Evolutionary conservation across 176 grass and related monocot species (phyloP), one percentile per base, ranked within the genome.

Genomic region (Phyllostachys edulis): DNA sequence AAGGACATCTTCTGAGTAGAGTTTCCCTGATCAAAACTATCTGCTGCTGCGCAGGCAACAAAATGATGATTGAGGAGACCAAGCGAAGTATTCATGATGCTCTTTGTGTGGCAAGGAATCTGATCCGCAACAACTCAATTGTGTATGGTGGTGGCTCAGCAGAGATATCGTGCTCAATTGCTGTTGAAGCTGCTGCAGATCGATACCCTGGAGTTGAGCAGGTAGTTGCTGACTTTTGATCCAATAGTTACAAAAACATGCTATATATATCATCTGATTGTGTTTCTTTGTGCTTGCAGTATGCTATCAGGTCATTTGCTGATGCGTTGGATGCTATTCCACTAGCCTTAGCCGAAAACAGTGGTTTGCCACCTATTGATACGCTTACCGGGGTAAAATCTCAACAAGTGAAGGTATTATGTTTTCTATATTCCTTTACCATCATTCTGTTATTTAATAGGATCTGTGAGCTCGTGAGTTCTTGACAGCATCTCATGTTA

Each of bases 11-110:
- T 69, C 32, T 77, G 23, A 40, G 63, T 76, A 57, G 26, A 86
- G 2, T 46, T 77, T 59, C 3, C 60, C 4, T 69, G 4, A 56
- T 49, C 18, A 34, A 23, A 68, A 3, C 49, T 32, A 34, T 29
- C 66, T 61, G 21, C 37, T 77, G 41, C 24, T 71, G 0, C 54
- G 7, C 73, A 99, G 96, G 96, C 56, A 96, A 99, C 78, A 94
- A 99, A 80, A 96, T 99, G 96, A 89, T 99, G 77, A 99, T 99
- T 85, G 96, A 99, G 34, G 96, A 98, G 79, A 99, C 96, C 27
- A 96, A 96, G 80, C 87, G 91, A 64, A 99, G 93, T 89, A 38
- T 99, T 64, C 93, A 96, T 71, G 96, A 99, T 81, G 91, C 96
- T 67, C 85, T 99, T 78, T 99, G 96, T 72, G 96, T 96, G 27